phyloP scores from a whole-genome alignment of 2,329 filamentous ascomycete genomes.

The Sphaerulina musiva region DNA sequence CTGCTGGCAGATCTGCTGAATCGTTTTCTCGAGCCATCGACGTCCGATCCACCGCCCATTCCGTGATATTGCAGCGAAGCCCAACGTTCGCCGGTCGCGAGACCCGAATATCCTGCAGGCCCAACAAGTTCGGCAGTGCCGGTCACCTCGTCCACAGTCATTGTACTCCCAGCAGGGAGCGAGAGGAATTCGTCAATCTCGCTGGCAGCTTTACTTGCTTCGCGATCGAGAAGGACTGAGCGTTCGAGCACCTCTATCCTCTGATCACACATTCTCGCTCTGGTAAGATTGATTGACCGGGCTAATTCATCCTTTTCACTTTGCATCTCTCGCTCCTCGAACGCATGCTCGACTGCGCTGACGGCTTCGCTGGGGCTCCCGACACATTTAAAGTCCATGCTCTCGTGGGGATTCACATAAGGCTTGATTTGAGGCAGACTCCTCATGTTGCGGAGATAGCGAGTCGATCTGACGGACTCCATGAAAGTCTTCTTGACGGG shows the following conservation, averaged over 20 bases:
- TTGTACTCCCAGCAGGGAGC: slow-evolving; percentile 4
- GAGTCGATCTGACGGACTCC: slow-evolving; percentile 5
- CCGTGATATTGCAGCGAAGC: slow-evolving; percentile 2
- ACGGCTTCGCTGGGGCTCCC: not conserved
- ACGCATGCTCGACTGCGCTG: slow-evolving; percentile 2
- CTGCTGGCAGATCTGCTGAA: not conserved
- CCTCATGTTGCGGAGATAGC: slow-evolving; percentile 8
- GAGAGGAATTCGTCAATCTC: slow-evolving; percentile 3
- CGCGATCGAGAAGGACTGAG: slow-evolving; percentile 1
- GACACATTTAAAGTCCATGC: slow-evolving; percentile 2
- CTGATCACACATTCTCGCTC: slow-evolving; percentile 2
- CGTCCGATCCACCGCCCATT: not conserved
- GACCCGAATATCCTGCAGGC: slow-evolving; percentile 5
- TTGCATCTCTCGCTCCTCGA: slow-evolving; percentile 1
- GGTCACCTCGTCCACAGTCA: slow-evolving; percentile 6
- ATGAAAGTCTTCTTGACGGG: not conserved
- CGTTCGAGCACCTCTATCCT: not conserved
- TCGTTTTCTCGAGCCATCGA: not conserved
- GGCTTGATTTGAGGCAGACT: slow-evolving; percentile 3
- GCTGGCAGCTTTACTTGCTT: slow-evolving; percentile 7
- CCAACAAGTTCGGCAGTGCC: slow-evolving; percentile 8
- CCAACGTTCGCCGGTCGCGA: slow-evolving; percentile 10
- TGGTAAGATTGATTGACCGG: slow-evolving; percentile 6
- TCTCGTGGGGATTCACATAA: not conserved
- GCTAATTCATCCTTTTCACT: slow-evolving; percentile 7